Percentiles rank a stretch among this genome's conserved stretches.
Conservation (phyloP, 768 basidiomycete genomes). For the Tulasnella sp. region DNA sequence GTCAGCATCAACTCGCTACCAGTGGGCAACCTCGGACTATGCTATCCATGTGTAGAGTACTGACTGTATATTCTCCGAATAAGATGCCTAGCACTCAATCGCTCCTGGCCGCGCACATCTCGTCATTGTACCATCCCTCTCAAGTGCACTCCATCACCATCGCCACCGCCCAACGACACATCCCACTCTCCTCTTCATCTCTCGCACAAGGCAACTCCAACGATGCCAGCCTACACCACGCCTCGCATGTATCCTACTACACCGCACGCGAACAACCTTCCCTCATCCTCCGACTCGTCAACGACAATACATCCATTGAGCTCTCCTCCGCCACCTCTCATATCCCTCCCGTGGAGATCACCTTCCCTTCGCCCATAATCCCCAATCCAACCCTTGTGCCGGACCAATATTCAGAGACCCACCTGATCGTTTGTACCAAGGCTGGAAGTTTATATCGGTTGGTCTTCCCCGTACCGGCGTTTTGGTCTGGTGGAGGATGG, state of each 20-base stretch:
- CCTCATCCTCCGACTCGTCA: conserved; percentile 61
- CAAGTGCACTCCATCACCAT: background rate
- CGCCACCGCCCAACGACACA: conserved; percentile 42
- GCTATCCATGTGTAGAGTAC: no score
- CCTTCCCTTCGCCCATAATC: conserved; percentile 60
- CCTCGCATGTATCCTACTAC: conserved; percentile 50
- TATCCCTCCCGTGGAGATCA: conserved; percentile 58
- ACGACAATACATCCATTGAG: conserved; percentile 63
- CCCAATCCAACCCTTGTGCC: conserved; percentile 55
- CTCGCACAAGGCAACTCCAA: conserved; percentile 21
- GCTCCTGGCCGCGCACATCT: conserved; percentile 7
- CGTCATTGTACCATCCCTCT: background rate
- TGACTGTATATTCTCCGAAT: no score
- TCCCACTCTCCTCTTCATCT: conserved; percentile 37
- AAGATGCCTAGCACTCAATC: background rate
- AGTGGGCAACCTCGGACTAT: no score
- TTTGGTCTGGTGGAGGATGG: conserved; percentile 16
- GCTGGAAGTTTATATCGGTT: conserved; percentile 64
- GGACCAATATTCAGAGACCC: conserved; percentile 41
- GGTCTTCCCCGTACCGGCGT: conserved; percentile 45
- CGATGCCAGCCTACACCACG: conserved; percentile 57
- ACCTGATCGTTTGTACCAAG: conserved; percentile 57
- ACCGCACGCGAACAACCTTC: conserved; percentile 47
- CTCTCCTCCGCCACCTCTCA: conserved; percentile 60
- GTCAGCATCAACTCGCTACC: no score